Evolutionary conservation across 2,329 filamentous ascomycete species (phyloP).

Genomic region (Colletotrichum cereale): DNA sequence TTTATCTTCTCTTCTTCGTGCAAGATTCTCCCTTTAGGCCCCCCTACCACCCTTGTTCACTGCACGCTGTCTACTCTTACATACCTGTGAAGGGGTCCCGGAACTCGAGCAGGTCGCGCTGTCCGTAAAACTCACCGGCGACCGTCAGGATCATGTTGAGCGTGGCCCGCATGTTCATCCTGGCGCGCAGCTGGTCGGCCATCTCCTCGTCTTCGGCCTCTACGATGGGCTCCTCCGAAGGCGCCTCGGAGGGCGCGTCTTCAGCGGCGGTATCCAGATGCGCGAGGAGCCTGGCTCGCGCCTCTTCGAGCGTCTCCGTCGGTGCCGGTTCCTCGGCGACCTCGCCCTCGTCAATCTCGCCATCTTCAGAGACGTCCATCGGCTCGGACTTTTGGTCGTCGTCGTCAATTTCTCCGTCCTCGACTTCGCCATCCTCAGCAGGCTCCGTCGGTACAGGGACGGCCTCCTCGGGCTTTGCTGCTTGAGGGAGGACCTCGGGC

Average conservation of each 20-base stretch:
- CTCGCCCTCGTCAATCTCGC: slow-evolving; percentile 50
- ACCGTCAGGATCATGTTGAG: slow-evolving; percentile 93
- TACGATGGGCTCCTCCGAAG: slow-evolving; percentile 29
- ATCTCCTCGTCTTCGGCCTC: slow-evolving; percentile 40
- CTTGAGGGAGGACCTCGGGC: slow-evolving; percentile 21
- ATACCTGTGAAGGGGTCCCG: slow-evolving; percentile 71
- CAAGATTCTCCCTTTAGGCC: too few relatives aligned
- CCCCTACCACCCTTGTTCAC: neutral
- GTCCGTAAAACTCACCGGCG: slow-evolving; percentile 89
- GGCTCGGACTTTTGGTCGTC: slow-evolving; percentile 46
- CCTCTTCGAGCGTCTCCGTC: slow-evolving; percentile 57
- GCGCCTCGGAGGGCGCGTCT: slow-evolving; percentile 46
- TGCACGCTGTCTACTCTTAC: slow-evolving; percentile 43
- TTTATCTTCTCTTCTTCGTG: neutral
- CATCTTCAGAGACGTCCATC: slow-evolving; percentile 61
- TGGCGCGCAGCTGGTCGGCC: slow-evolving; percentile 49
- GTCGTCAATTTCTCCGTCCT: slow-evolving; percentile 38
- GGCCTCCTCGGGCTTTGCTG: slow-evolving; percentile 37
- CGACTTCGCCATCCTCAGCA: slow-evolving; percentile 40
- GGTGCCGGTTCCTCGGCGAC: slow-evolving; percentile 48
- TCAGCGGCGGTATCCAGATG: slow-evolving; percentile 51
- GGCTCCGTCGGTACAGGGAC: slow-evolving; percentile 41
- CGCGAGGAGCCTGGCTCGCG: slow-evolving; percentile 62
- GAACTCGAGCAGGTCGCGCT: slow-evolving; percentile 85
- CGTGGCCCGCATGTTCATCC: slow-evolving; percentile 73